Conservation (phyloP, 1,139 yeast genomes). For the Lodderomyces pseudojiufengensis region DNA sequence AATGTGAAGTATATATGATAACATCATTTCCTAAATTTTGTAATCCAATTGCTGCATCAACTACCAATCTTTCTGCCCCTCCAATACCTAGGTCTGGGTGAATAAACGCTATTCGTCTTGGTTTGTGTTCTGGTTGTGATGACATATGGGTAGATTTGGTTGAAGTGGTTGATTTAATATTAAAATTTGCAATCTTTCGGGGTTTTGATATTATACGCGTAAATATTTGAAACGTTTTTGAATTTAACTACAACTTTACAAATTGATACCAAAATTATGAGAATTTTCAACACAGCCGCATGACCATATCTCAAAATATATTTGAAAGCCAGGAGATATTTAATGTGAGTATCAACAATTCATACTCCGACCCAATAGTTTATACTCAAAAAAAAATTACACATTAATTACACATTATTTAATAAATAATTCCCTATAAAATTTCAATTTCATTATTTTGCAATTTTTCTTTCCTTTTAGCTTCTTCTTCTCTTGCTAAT, state of each 20-base stretch:
- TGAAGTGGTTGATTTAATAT: not conserved
- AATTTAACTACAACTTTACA: too few species aligned
- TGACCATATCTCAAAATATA: too few species aligned
- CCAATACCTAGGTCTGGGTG: constrained; percentile 97
- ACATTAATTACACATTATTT: too few species aligned
- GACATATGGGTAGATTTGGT: not conserved
- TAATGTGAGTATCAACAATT: too few species aligned
- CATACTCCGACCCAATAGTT: too few species aligned
- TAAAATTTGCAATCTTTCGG: too few species aligned
- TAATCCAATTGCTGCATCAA: constrained; percentile 89
- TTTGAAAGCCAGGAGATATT: too few species aligned
- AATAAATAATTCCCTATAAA: not conserved
- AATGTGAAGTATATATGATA: constrained; percentile 80
- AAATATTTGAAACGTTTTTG: too few species aligned
- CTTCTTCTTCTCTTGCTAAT: constrained; percentile 32
- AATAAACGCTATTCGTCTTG: constrained; percentile 62
- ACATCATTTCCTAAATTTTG: constrained; percentile 67
- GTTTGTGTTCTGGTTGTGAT: not conserved
- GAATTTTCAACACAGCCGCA: too few species aligned
- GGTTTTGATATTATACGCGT: too few species aligned
- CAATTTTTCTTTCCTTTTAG: not conserved
- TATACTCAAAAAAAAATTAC: too few species aligned
- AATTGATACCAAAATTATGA: too few species aligned
- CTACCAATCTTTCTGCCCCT: constrained; percentile 94
- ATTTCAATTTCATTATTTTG: not conserved